These are phyloP conservation scores for Cryphonectria naterciae DNA, from an alignment of 2,329 filamentous ascomycete species.

Conservation along the genomic window DNA sequence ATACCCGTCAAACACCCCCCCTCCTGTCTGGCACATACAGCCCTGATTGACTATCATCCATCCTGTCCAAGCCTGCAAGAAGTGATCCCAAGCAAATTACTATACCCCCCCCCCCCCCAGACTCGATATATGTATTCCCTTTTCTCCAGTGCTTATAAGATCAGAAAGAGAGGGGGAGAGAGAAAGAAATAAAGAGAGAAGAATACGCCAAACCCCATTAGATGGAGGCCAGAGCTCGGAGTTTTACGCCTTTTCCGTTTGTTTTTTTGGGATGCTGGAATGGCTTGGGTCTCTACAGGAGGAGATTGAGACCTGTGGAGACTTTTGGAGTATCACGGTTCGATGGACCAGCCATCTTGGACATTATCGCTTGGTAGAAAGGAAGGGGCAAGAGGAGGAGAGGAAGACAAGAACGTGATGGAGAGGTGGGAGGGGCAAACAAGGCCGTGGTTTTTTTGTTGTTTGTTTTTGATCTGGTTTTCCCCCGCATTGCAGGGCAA, in stretches of 20 bases:
- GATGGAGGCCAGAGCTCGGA: constrained; percentile 19
- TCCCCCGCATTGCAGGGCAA: constrained; percentile 14
- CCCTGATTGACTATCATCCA: constrained; percentile 14
- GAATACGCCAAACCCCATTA: constrained; percentile 24
- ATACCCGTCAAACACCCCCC: constrained; percentile 16
- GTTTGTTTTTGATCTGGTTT: constrained; percentile 14
- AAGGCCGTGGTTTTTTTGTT: constrained; percentile 4
- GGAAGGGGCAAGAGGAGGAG: not conserved
- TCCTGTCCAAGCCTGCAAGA: constrained; percentile 5
- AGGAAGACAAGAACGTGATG: not conserved
- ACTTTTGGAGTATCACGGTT: not conserved
- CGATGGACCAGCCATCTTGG: constrained; percentile 5
- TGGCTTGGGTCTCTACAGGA: constrained; percentile 21
- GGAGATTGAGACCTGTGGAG: not conserved
- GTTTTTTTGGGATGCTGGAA: constrained; percentile 2
- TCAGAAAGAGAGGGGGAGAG: not conserved
- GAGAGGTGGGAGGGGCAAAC: not conserved
- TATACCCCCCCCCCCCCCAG: not conserved
- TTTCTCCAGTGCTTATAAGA: constrained; percentile 26
- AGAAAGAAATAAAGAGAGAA: not conserved
- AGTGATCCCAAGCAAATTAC: constrained; percentile 25
- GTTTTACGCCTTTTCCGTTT: constrained; percentile 9
- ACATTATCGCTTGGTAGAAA: not conserved
- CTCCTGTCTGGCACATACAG: not conserved
- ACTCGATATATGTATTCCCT: constrained; percentile 23